phyloP scores from a whole-genome alignment of 164 flowering plant genomes.

The Aristolochia fimbriata region DNA sequence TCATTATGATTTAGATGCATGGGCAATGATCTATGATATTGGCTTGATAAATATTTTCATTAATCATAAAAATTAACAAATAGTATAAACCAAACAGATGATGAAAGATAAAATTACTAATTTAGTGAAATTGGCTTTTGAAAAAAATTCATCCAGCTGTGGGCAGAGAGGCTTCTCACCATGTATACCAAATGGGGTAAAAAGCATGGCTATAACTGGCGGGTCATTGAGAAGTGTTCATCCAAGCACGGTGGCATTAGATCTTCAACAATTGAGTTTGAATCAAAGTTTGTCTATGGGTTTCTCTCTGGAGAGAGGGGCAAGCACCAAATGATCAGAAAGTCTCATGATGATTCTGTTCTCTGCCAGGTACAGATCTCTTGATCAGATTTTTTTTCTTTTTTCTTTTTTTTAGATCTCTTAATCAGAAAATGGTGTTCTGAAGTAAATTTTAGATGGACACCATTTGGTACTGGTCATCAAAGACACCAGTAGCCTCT shows the following conservation, averaged over 20 bases:
- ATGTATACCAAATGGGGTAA: slow-evolving; percentile 85
- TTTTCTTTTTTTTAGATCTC: not conserved
- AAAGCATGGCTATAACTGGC: slow-evolving; percentile 57
- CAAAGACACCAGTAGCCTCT: not conserved
- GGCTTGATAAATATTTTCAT: not conserved
- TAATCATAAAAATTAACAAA: no score
- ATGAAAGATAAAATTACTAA: not conserved
- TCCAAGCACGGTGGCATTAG: slow-evolving; percentile 43
- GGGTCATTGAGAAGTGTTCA: slow-evolving; percentile 43
- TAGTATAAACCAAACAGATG: not conserved
- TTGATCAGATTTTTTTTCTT: no score
- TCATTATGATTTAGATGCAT: not conserved
- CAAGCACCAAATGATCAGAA: slow-evolving; percentile 39
- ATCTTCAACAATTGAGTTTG: slow-evolving; percentile 66
- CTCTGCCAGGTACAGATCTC: slow-evolving; percentile 31
- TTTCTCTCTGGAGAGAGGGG: slow-evolving; percentile 80
- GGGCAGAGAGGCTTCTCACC: slow-evolving; percentile 55
- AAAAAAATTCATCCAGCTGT: slow-evolving; percentile 31
- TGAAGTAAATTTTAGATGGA: not conserved
- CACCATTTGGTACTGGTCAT: not conserved
- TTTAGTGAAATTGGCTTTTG: not conserved
- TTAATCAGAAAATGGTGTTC: not conserved
- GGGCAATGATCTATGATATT: not conserved
- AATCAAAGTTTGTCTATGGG: slow-evolving; percentile 68
- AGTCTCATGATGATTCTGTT: slow-evolving; percentile 20